phyloP scores from a whole-genome alignment of 164 flowering plant genomes.

The Umbilicus rupestris region DNA sequence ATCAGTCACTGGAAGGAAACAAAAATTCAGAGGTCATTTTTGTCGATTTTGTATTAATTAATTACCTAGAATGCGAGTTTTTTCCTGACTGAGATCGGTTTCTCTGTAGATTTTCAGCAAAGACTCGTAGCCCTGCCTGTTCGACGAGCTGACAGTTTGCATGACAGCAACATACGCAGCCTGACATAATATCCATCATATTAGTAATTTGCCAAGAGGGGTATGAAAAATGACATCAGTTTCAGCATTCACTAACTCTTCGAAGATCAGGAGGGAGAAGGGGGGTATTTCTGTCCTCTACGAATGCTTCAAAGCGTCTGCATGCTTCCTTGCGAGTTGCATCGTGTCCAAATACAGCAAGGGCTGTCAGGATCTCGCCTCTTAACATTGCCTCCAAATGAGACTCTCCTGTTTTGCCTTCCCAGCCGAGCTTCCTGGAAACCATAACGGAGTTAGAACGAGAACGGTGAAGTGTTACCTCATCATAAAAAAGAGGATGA shows the following conservation, averaged over 20 bases:
- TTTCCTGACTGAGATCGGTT: conserved; percentile 86
- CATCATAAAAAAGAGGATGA: neutral
- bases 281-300: conserved; percentile 65
- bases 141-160: conserved; percentile 50
- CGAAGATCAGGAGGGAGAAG: conserved; percentile 84
- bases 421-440: conserved; percentile 89
- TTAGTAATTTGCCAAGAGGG: conserved; percentile 4
- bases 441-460: neutral
- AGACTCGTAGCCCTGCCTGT: conserved; percentile 69
- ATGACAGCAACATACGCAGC: conserved; percentile 84
- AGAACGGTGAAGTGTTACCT: neutral
- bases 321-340: conserved; percentile 53
- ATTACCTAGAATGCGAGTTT: conserved; percentile 67
- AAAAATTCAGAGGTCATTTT: neutral
- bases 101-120: conserved; percentile 78
- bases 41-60: neutral
- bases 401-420: conserved; percentile 65
- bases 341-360: conserved; percentile 69
- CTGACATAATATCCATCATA: conserved; percentile 26
- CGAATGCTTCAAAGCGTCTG: conserved; percentile 62
- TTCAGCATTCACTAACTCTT: conserved; percentile 36
- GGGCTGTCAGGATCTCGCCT: conserved; percentile 82
- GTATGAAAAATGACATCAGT: neutral
- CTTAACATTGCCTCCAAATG: conserved; percentile 92
- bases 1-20: neutral